phyloP scores from a whole-genome alignment of 257 asterid species.

The Solanum peruvianum region DNA sequence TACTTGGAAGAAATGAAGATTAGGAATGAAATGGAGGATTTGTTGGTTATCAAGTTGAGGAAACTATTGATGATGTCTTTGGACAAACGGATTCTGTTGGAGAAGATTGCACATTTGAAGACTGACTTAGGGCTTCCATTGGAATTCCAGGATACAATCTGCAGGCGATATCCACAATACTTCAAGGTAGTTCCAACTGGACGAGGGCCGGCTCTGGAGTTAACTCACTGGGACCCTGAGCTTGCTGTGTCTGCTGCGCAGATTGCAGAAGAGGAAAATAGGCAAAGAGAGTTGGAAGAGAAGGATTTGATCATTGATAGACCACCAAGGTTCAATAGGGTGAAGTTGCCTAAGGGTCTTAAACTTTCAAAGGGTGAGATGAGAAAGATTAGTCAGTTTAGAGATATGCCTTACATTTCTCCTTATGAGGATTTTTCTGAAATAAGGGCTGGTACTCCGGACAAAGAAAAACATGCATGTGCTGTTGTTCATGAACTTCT shows the following conservation, averaged over 20 bases:
- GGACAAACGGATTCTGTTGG: slow-evolving; percentile 80
- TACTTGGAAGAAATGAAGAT: slow-evolving; percentile 80
- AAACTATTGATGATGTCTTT: slow-evolving; percentile 89
- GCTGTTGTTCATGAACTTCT: slow-evolving; percentile 86
- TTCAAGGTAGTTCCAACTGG: slow-evolving; percentile 70
- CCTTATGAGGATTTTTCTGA: slow-evolving; percentile 82
- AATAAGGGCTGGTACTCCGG: slow-evolving; percentile 54
- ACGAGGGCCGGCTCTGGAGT: slow-evolving; percentile 77
- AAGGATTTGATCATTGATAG: slow-evolving; percentile 74
- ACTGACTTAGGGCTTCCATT: slow-evolving; percentile 79
- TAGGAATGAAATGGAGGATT: slow-evolving; percentile 86
- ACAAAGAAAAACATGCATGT: slow-evolving; percentile 86
- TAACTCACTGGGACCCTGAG: slow-evolving; percentile 89
- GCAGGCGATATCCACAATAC: slow-evolving; percentile 85
- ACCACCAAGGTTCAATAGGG: slow-evolving; percentile 56
- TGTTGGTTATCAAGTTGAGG: slow-evolving; percentile 72
- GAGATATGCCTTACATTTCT: slow-evolving; percentile 76
- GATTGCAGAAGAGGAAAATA: slow-evolving; percentile 80
- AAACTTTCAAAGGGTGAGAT: slow-evolving; percentile 80
- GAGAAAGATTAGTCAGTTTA: slow-evolving; percentile 68
- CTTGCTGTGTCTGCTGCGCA: slow-evolving; percentile 94
- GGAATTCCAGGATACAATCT: slow-evolving; percentile 77
- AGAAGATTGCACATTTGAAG: slow-evolving; percentile 86
- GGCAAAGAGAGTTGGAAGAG: slow-evolving; percentile 54
- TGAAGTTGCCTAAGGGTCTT: slow-evolving; percentile 82